phyloP scores from a whole-genome alignment of 2,329 filamentous ascomycete species.

The Leptographium flavum region DNA sequence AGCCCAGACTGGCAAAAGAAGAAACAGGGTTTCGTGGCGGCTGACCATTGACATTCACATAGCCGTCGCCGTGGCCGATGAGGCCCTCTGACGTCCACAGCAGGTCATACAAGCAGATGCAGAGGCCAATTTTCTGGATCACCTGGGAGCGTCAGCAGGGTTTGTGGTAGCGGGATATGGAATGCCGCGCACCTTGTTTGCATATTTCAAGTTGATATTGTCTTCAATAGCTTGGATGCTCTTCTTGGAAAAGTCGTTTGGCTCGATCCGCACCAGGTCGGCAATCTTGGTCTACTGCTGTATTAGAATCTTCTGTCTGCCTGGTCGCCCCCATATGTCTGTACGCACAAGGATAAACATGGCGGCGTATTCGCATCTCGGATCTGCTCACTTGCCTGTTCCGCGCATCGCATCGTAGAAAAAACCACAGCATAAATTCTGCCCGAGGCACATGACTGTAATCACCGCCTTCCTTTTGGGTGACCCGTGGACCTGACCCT shows the following conservation, averaged over 20 bases:
- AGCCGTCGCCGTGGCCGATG: conserved; percentile 81
- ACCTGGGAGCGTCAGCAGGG: conserved; percentile 32
- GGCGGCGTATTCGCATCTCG: neutral
- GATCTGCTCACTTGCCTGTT: neutral
- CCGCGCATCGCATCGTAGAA: neutral
- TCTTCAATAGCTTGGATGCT: conserved; percentile 82
- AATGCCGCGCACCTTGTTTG: conserved; percentile 60
- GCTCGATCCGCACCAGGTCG: conserved; percentile 85
- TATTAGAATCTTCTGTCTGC: neutral
- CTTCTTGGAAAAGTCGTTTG: conserved; percentile 73
- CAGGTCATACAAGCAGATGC: conserved; percentile 85
- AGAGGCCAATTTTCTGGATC: conserved; percentile 87
- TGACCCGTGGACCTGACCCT: too few relatives aligned
- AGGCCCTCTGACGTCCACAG: conserved; percentile 81
- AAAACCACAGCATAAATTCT: neutral
- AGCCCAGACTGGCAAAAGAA: conserved; percentile 1
- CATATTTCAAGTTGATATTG: conserved; percentile 93
- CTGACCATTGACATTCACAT: conserved; percentile 84
- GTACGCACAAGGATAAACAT: conserved; percentile 2
- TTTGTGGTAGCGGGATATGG: too few relatives aligned
- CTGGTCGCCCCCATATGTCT: neutral
- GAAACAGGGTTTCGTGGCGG: neutral
- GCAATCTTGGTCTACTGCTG: conserved; percentile 66
- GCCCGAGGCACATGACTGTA: neutral
- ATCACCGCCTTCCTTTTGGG: neutral